Conservation (phyloP, 352 stramenopile species). For the Peronosclerospora sorghi region DNA sequence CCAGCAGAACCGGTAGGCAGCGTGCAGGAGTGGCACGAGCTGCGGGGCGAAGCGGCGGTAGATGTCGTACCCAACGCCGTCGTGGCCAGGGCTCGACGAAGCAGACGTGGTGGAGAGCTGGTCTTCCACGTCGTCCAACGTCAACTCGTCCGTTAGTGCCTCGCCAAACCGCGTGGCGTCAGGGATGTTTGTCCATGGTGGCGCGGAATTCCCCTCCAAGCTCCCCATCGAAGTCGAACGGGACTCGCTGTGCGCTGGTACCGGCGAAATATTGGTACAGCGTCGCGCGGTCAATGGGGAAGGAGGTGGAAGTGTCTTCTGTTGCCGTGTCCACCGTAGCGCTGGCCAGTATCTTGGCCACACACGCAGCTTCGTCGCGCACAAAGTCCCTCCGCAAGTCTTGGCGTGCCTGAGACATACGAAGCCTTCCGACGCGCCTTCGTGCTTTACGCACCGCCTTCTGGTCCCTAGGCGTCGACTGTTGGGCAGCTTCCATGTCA, state of each 20-base stretch:
- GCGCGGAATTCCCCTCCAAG: neutral
- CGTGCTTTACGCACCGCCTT: neutral
- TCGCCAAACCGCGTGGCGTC: neutral
- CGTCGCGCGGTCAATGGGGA: neutral
- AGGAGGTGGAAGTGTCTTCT: neutral
- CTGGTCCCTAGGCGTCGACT: neutral
- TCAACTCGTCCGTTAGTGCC: neutral
- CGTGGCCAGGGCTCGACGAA: conserved; percentile 6
- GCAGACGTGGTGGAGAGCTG: conserved; percentile 1
- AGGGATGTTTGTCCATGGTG: neutral
- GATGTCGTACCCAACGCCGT: conserved; percentile 15
- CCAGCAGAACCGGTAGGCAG: conserved; percentile 13
- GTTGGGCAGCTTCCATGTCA: neutral
- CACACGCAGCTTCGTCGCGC: conserved; percentile 1
- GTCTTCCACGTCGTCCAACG: conserved; percentile 16
- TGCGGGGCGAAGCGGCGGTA: conserved; percentile 1
- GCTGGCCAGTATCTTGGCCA: neutral
- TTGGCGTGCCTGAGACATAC: neutral
- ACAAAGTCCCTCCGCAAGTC: neutral
- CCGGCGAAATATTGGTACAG: neutral
- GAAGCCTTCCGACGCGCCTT: neutral
- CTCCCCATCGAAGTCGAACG: neutral
- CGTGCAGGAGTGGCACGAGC: conserved; percentile 11
- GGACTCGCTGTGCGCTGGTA: neutral
- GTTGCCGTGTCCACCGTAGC: neutral